A percentile compares a stretch with the other conserved stretches of the same genome.
Conservation (phyloP, 139 green algal genomes). For the Volvox africanus region DNA sequence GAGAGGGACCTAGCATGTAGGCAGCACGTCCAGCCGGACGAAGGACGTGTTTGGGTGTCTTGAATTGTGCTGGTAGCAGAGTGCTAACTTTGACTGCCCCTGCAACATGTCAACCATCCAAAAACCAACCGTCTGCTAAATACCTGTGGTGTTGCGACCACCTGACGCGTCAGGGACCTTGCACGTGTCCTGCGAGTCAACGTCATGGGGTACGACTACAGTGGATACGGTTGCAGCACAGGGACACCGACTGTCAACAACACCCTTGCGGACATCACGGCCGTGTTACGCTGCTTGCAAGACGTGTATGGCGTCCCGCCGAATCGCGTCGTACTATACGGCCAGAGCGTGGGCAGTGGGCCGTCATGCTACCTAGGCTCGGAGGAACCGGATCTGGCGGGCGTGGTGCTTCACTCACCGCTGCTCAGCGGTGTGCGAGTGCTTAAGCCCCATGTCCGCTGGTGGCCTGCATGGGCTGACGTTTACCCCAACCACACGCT, state of each 20-base stretch:
- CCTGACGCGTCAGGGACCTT: slow-evolving; percentile 64
- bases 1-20: not conserved
- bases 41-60: no score
- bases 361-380: slow-evolving; percentile 77
- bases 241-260: slow-evolving; percentile 66
- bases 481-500: slow-evolving; percentile 88
- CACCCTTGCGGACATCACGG: slow-evolving; percentile 77
- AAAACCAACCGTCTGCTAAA: no score
- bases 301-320: slow-evolving; percentile 47
- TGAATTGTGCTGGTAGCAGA: no score
- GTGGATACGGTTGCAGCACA: slow-evolving; percentile 58
- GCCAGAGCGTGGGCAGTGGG: slow-evolving; percentile 88
- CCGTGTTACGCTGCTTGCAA: slow-evolving; percentile 64
- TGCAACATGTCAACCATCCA: no score
- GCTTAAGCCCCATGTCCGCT: slow-evolving; percentile 81
- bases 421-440: slow-evolving; percentile 92
- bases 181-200: slow-evolving; percentile 74
- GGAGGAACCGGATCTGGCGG: slow-evolving; percentile 68
- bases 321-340: slow-evolving; percentile 85
- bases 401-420: slow-evolving; percentile 90
- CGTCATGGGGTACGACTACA: slow-evolving; percentile 90
- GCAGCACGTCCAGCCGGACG: no score
- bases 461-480: slow-evolving; percentile 82
- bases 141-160: no score
- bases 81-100: no score